Base-by-base conservation (phyloP, 2,329 filamentous ascomycete species). In the Hymenoscyphus fraxineus region DNA sequence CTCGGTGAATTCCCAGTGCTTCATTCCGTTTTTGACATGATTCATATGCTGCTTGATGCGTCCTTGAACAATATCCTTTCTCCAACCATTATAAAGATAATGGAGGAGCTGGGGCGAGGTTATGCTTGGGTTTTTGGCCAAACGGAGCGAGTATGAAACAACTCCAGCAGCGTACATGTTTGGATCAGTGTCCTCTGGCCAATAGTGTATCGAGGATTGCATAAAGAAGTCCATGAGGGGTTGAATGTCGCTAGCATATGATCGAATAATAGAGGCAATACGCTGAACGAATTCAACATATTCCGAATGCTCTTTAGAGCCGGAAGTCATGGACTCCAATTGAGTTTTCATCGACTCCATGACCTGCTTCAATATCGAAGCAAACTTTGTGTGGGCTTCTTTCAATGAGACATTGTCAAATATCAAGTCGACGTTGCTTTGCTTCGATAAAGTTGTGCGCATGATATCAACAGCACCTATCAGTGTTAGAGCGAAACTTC, bases 71-170 rank as follows among this genome's bases (percentile, higher is more conserved):
- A 73, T 41, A 32, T 72, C 68, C 40, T 65, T 71, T 59, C 66
- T 69, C 68, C 72, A 73, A 12, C 69, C 69, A 61, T 66, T 71
- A 60, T 68, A 69, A 6, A 75, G 67, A 62, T 74, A 75, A 61
- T 73, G 67, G 54, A 73, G 73, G 10, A 73, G 64, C 38, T 69
- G 68, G 7, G 64, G 67, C 10, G 68, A 63, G 44, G 66, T 64
- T 39, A 65, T 70, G 58, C 66, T 63, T 2, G 62, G 64, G 9
- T 71, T 65, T 16, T 63, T 62, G 41, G 54, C 54, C 9, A 74
- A 66, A 13, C 71, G 67, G 35, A 72, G 59, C 19, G 67, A 70
- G 57, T 74, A 75, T 9, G 71, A 68, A 22, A 69, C 65, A 7
- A 75, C 63, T 10, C 71, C 72, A 31, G 73, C 68, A n/a, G 66